These are phyloP conservation scores for Triadica sebifera DNA, from an alignment of 345 rosid genomes.

Conservation along the genomic window DNA sequence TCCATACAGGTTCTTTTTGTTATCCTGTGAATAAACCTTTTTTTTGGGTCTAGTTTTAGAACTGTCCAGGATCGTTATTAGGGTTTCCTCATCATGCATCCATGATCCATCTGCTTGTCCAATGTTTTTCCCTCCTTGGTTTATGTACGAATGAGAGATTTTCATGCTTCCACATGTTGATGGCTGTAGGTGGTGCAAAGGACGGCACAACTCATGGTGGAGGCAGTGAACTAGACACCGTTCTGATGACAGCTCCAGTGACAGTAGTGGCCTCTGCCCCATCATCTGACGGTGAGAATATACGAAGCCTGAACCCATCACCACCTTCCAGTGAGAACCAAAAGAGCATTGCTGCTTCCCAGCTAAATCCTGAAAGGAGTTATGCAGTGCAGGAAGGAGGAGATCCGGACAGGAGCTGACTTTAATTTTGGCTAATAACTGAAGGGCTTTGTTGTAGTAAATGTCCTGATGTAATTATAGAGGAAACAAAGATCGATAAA, in stretches of 20 bases:
- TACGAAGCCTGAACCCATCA: constrained; percentile 20
- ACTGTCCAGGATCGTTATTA: background rate
- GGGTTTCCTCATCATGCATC: background rate
- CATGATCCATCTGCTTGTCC: background rate
- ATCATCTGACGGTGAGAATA: constrained; percentile 33
- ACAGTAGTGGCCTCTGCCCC: constrained; percentile 19
- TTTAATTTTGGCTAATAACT: background rate
- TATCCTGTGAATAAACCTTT: background rate
- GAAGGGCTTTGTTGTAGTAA: constrained; percentile 2
- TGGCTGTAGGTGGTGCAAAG: constrained; percentile 34
- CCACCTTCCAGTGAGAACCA: constrained; percentile 30
- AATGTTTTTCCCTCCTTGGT: background rate
- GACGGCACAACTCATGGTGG: constrained; percentile 40
- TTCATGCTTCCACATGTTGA: constrained; percentile 12
- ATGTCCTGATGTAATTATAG: background rate
- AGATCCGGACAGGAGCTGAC: constrained; percentile 26
- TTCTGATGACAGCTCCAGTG: constrained; percentile 26
- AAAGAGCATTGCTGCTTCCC: constrained; percentile 32
- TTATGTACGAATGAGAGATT: background rate
- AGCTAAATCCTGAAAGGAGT: constrained; percentile 39
- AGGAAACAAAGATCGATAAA: background rate
- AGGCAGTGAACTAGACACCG: constrained; percentile 48
- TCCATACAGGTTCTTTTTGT: constrained; percentile 54
- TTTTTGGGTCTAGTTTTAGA: background rate
- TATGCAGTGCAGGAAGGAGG: constrained; percentile 20